phyloP scores from a whole-genome alignment of 2,329 filamentous ascomycete species.

The Aspergillus fructus region DNA sequence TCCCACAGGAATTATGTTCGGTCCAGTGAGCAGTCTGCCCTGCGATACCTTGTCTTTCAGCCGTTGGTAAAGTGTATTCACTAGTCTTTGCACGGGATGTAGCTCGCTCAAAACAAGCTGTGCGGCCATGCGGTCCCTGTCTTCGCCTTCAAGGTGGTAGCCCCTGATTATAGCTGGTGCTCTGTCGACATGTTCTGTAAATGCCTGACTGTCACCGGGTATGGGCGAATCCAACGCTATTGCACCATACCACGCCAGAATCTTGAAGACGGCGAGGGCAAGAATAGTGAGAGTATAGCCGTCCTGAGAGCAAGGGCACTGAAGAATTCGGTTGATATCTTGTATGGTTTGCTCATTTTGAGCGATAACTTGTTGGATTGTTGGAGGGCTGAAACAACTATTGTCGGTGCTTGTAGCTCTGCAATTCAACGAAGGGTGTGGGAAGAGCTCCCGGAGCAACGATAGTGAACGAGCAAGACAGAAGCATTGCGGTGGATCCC shows the following conservation, averaged over 20 bases:
- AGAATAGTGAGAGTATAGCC: slow-evolving; percentile 1
- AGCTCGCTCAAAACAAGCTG: slow-evolving; percentile 9
- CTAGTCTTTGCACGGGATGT: slow-evolving; percentile 1
- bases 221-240: neutral
- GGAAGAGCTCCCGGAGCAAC: neutral
- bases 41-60: neutral
- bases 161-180: neutral
- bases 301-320: slow-evolving; percentile 2
- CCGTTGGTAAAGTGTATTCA: slow-evolving; percentile 3
- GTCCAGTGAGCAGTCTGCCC: neutral
- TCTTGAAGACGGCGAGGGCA: neutral
- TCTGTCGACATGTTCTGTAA: neutral
- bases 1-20: neutral
- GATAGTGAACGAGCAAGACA: neutral
- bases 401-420: neutral
- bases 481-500: neutral
- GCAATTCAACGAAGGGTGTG: neutral
- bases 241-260: slow-evolving; percentile 4
- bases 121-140: slow-evolving; percentile 6
- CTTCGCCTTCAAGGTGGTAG: neutral
- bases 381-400: neutral
- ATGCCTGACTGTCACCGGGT: neutral
- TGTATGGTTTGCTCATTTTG: neutral
- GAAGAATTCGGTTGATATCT: neutral
- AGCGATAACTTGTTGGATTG: slow-evolving; percentile 1